Base-by-base conservation (phyloP, 129 eudicot genomes). In the Chrysanthemum makinoi region DNA sequence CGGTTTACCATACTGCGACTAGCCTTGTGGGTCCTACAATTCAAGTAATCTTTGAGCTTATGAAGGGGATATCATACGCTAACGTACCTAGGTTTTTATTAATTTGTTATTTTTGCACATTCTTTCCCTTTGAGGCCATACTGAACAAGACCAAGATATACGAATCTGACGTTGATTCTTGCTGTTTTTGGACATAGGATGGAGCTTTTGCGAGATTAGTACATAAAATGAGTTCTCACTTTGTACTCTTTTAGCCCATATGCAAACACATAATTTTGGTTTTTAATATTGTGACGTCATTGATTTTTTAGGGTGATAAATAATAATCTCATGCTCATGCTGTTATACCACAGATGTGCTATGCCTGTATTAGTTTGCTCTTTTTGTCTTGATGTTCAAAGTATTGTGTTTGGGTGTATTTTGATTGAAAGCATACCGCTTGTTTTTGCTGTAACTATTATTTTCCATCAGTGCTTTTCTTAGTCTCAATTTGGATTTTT, bases 11-110 rank as follows among this genome's bases (percentile, higher is more conserved):
- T 86, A 33, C 83, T 89, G 92, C 90, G 80, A 43, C 11, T 89
- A 62, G 96, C 95, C 24, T 54, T 89, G 72, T 87, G 95, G 96
- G 80, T 84, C 64, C 78, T 89, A 57, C 87, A 85, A 49, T 62
- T 89, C 65, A 86, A 59, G 66, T 84, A 63, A 72, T 68, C 85
- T 44, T 76, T 92, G 79, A 74, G 76, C 65, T 77, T 75, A 19
- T 84, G 77, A 85, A 66, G 28, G 16, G 1, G 30, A 51, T 53
- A 60, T 62, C 46, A 10, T 54, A 70, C 22, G 14, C 16, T 20
- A 24, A 35, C 22, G 15, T 44, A 52, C 48, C 65, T 35, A 77
- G 44, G 4, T 22, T 4, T 59, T 56, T 17, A 12, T 33, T 53
- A 14, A 17, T 28, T 50, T 47, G 61, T 59, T 15, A 18, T 19